Evolutionary conservation across 2,329 filamentous ascomycete species (phyloP).

Genomic region (Ophiosphaerella herpotricha): DNA sequence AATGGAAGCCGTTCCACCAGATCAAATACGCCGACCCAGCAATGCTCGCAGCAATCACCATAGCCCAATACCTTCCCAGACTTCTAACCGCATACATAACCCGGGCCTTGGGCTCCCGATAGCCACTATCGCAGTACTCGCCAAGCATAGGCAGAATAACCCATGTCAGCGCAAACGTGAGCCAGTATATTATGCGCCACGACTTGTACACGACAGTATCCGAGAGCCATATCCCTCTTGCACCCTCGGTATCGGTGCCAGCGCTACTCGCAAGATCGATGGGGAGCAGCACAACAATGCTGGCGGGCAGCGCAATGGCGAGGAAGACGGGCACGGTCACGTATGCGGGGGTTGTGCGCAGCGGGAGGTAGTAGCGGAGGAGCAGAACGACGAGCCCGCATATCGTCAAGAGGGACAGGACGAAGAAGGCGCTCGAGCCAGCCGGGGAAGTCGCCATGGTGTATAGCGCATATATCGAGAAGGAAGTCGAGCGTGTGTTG

Average conservation of each 20-base stretch:
- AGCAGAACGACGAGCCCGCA: constrained; percentile 80
- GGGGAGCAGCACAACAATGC: constrained; percentile 88
- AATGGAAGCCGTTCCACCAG: constrained; percentile 73
- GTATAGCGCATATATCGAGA: constrained; percentile 23
- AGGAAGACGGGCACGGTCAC: constrained; percentile 92
- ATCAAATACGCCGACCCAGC: constrained; percentile 83
- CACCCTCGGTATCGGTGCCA: constrained; percentile 69
- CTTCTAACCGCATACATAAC: constrained; percentile 82
- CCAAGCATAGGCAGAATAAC: constrained; percentile 89
- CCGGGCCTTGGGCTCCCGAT: constrained; percentile 81
- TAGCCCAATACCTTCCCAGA: constrained; percentile 87
- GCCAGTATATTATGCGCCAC: constrained; percentile 96
- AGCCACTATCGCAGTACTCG: constrained; percentile 93
- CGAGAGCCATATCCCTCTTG: constrained; percentile 85
- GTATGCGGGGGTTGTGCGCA: constrained; percentile 88
- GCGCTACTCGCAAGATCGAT: constrained; percentile 93
- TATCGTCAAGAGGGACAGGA: constrained; percentile 72
- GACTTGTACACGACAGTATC: constrained; percentile 77
- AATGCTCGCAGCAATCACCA: constrained; percentile 71
- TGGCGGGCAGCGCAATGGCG: constrained; percentile 88
- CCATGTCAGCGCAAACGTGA: constrained; percentile 95
- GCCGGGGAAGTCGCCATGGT: constrained; percentile 64
- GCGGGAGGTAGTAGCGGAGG: constrained; percentile 84
- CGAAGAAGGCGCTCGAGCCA: constrained; percentile 78
- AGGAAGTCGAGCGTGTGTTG: constrained; percentile 5